Conservation (phyloP, 2,329 filamentous ascomycete genomes). For the Spiromastix sp. region DNA sequence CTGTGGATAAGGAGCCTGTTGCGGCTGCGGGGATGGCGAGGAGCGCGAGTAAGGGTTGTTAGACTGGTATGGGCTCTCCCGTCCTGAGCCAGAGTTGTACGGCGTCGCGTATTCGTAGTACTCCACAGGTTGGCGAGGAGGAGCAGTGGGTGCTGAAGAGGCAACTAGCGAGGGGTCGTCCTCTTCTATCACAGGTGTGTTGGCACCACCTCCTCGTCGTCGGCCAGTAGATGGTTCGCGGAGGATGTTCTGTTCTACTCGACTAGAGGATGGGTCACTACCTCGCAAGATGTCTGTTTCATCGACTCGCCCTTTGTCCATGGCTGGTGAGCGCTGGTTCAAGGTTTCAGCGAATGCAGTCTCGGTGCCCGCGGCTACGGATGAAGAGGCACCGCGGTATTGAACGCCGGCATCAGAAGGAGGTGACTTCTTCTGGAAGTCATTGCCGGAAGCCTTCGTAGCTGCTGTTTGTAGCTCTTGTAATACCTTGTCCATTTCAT, state of each 20-base stretch:
- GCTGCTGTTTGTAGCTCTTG: constrained; percentile 3
- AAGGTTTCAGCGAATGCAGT: constrained; percentile 24
- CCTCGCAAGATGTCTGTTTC: constrained; percentile 20
- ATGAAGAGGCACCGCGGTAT: constrained; percentile 20
- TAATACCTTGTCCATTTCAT: constrained; percentile 13
- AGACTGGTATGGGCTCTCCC: constrained; percentile 1
- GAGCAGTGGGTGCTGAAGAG: constrained; percentile 10
- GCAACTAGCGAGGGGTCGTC: constrained; percentile 7
- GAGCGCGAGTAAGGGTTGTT: constrained; percentile 2
- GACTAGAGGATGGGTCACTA: constrained; percentile 16
- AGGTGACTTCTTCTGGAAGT: no score
- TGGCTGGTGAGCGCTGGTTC: constrained; percentile 23
- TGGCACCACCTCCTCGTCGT: constrained; percentile 19
- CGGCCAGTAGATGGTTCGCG: constrained; percentile 32
- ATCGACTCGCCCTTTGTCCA: constrained; percentile 20
- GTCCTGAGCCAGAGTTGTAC: neutral
- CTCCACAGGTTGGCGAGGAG: constrained; percentile 10
- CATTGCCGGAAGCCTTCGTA: constrained; percentile 17
- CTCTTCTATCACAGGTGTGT: constrained; percentile 3
- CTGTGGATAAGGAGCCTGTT: neutral
- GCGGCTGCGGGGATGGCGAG: neutral
- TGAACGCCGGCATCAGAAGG: constrained; percentile 19
- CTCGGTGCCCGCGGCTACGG: constrained; percentile 18
- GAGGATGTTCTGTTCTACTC: constrained; percentile 16
- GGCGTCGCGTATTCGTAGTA: constrained; percentile 3